Conservation (phyloP, 1,139 yeast species). For the Scheffersomyces segobiensis region DNA sequence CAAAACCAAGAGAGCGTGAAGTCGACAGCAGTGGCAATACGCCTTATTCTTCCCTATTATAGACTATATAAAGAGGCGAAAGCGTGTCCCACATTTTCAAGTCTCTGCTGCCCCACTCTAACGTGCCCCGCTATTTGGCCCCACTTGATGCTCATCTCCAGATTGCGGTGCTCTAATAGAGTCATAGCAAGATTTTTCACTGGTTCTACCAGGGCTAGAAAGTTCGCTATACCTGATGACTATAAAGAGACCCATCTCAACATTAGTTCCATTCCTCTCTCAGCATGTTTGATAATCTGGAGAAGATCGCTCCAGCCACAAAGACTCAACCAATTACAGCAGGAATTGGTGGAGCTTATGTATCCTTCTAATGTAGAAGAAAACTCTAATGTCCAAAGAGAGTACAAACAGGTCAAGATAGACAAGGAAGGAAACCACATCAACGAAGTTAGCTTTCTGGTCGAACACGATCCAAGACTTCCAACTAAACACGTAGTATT, state of each 20-base stretch:
- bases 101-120: neutral
- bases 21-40: neutral
- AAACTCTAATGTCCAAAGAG: conserved; percentile 23
- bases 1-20: neutral
- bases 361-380: conserved; percentile 21
- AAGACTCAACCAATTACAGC: conserved; percentile 32
- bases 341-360: conserved; percentile 39
- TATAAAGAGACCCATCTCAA: neutral
- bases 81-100: conserved; percentile 1
- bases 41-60: neutral
- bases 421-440: conserved; percentile 31
- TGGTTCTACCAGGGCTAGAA: neutral
- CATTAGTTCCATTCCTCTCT: conserved; percentile 17
- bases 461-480: conserved; percentile 15
- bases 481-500: conserved; percentile 53
- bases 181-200: neutral
- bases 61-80: neutral
- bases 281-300: conserved; percentile 26
- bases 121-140: neutral
- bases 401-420: conserved; percentile 22
- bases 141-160: neutral
- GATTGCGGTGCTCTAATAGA: neutral
- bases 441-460: conserved; percentile 30
- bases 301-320: conserved; percentile 27
- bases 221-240: conserved; percentile 1